Conservation (phyloP, 1,284 basidiomycete genomes). For the Ustilago nuda region DNA sequence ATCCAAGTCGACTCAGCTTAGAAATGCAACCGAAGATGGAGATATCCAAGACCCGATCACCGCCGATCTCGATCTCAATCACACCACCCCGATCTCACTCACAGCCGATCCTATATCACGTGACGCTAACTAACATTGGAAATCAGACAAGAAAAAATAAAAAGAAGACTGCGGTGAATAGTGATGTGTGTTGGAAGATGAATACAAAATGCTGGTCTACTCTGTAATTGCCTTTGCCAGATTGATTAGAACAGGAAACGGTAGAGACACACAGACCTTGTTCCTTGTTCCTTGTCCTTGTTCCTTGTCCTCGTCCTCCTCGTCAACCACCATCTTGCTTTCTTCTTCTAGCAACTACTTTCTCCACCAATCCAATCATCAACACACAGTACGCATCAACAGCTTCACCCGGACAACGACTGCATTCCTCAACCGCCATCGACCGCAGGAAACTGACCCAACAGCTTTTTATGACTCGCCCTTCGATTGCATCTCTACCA, state of each 20-base stretch:
- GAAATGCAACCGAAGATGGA: constrained; percentile 20
- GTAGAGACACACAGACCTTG: constrained; percentile 1
- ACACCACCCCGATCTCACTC: background rate
- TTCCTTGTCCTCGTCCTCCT: constrained; percentile 10
- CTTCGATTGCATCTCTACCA: background rate
- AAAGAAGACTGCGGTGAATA: constrained; percentile 31
- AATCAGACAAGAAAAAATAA: background rate
- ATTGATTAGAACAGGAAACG: background rate
- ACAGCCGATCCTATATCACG: background rate
- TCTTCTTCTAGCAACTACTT: constrained; percentile 24
- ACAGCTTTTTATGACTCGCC: constrained; percentile 3
- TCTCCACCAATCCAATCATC: constrained; percentile 7
- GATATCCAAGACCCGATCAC: constrained; percentile 14
- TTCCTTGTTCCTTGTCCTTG: background rate
- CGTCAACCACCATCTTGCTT: constrained; percentile 8
- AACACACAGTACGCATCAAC: constrained; percentile 26
- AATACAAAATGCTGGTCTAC: constrained; percentile 5
- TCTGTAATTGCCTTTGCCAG: no score
- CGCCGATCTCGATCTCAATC: background rate
- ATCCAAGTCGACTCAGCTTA: constrained; percentile 1
- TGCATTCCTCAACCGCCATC: background rate
- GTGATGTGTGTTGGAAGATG: background rate
- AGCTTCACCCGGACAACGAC: background rate
- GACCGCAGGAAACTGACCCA: constrained; percentile 5
- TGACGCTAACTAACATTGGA: constrained; percentile 10